These are phyloP conservation scores for Trichoderma afroharzianum DNA, from an alignment of 2,329 filamentous ascomycete genomes.

Conservation along the genomic window DNA sequence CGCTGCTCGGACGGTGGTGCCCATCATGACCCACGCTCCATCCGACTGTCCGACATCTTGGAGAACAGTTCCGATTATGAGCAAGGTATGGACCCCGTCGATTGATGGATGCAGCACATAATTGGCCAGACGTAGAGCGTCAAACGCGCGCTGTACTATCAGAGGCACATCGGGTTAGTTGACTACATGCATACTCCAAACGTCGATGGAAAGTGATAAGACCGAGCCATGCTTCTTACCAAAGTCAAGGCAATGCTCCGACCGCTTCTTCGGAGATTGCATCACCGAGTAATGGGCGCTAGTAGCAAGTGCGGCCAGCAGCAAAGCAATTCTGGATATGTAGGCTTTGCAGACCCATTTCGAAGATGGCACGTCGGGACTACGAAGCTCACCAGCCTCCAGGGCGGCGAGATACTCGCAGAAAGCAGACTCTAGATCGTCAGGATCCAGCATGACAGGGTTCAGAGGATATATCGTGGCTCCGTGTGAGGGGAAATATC, in stretches of 20 bases:
- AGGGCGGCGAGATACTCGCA: conserved; percentile 3
- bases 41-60: conserved; percentile 16
- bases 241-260: conserved; percentile 9
- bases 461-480: conserved; percentile 1
- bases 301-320: conserved; percentile 6
- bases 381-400: conserved; percentile 2
- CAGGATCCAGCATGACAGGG: conserved; percentile 1
- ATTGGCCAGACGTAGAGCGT: conserved; percentile 12
- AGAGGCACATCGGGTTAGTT: not conserved
- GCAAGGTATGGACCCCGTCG: not conserved
- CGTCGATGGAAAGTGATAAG: too few relatives aligned
- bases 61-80: conserved; percentile 11
- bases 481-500: conserved; percentile 9
- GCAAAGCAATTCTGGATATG: conserved; percentile 1
- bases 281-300: conserved; percentile 8
- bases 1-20: conserved; percentile 8
- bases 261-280: conserved; percentile 9
- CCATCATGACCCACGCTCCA: conserved; percentile 11
- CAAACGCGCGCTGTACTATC: conserved; percentile 11
- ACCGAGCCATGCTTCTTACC: not conserved
- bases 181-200: too few relatives aligned
- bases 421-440: not conserved
- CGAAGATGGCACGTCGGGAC: not conserved
- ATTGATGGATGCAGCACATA: conserved; percentile 6
- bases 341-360: conserved; percentile 12